Evolutionary conservation across 164 flowering plant species (phyloP), one percentile per base, ranked within the genome.

Genomic region (Kingdonia uniflora): DNA sequence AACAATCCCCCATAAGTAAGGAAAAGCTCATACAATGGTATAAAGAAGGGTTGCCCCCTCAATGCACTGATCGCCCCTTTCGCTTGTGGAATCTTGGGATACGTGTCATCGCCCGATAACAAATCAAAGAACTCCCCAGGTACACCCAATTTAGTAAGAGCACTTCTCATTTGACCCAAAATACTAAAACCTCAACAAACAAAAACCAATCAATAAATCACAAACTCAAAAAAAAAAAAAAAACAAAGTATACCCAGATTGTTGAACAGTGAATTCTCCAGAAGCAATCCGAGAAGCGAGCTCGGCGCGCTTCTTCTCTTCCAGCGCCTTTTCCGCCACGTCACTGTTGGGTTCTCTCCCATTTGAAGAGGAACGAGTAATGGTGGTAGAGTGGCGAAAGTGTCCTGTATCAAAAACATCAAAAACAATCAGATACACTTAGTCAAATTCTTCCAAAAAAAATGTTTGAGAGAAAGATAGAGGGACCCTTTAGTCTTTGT

Each of bases 1-100:
- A 88, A 92, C 42, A 92, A 63, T 61, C 95, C 95, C 56, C 99
- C 99, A 74, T 92, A 92, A 23, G 82, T 78, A 51, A 86, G 84
- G 61, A 66, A 92, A 54, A 88, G 89, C 68, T 82, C 85, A 68
- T 82, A 92, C 49, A 92, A 58, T 16, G 99, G 97, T 12, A 88
- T 61, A 68, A 88, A 92, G 56, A 92, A 92, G 8, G 99, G 77
- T 68, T 86, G 84, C 19, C 68, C 79, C 12, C 80, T 65, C 23
- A 88, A 58, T 38, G 89, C 80, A 5, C 65, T 62, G 13, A 84
- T 54, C 2, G 81, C n/a, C 25, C 99, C 99, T 76, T 77, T 81
- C 37, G 95, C 95, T 65, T 73, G 79, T 4, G 99, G 99, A 60
- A 92, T 76, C 65, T 60, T 70, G 13, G 71, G 80, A 15, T 49